Conservation (phyloP, 164 flowering plant species). For the Vitis rotundifolia region DNA sequence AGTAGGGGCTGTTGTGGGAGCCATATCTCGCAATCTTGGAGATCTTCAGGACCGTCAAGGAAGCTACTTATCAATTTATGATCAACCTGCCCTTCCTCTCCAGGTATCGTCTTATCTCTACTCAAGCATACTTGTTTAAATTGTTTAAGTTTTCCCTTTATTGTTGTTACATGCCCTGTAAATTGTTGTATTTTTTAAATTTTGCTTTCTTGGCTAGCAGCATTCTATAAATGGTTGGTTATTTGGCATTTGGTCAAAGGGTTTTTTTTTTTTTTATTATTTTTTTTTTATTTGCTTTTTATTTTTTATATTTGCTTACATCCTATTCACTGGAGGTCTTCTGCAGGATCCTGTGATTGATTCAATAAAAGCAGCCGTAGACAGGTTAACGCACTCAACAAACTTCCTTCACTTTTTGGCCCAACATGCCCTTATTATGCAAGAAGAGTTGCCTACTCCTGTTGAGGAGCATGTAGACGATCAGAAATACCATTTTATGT, state of each 20-base stretch:
- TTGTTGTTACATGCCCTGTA: background rate
- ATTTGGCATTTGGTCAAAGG: background rate
- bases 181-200: background rate
- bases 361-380: conserved; percentile 61
- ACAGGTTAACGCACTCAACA: conserved; percentile 62
- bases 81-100: conserved; percentile 65
- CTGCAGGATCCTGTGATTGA: conserved; percentile 71
- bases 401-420: conserved; percentile 66
- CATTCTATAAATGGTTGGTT: background rate
- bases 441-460: conserved; percentile 63
- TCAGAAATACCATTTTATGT: conserved; percentile 62
- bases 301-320: background rate
- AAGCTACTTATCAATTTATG: conserved; percentile 72
- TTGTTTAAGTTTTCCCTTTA: background rate
- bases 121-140: background rate
- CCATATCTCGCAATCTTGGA: conserved; percentile 70
- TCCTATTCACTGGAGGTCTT: conserved; percentile 1
- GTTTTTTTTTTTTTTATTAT: too few relatives aligned
- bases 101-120: conserved; percentile 36
- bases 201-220: background rate
- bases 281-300: too few relatives aligned
- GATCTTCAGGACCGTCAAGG: conserved; percentile 81
- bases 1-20: conserved; percentile 74
- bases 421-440: conserved; percentile 68
- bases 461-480: conserved; percentile 46